Evolutionary conservation across 257 asterid species (phyloP).

Genomic region (Linderniella brevidens): DNA sequence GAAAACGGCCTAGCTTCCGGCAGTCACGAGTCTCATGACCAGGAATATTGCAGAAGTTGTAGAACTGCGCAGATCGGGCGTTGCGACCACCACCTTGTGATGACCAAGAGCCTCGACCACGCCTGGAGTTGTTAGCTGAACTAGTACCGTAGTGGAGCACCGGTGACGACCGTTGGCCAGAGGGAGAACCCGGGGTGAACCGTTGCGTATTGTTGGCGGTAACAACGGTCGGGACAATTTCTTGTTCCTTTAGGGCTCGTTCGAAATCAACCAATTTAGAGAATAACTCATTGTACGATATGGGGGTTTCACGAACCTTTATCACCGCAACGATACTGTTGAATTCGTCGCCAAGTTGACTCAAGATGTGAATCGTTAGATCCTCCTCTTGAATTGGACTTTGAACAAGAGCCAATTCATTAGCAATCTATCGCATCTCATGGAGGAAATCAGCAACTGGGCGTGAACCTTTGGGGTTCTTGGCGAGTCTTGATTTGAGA

Average conservation of each 20-base stretch:
- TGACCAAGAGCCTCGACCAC: too few species aligned
- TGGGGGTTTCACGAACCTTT: neutral
- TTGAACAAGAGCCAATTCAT: neutral
- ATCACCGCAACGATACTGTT: neutral
- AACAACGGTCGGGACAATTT: neutral
- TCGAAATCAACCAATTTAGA: neutral
- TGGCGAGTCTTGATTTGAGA: neutral
- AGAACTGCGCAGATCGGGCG: neutral
- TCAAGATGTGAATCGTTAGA: neutral
- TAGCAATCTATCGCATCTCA: neutral
- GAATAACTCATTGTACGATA: neutral
- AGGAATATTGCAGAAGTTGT: neutral
- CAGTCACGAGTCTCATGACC: neutral
- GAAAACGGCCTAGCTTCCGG: neutral
- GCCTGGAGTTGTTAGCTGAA: too few species aligned
- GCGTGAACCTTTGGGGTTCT: neutral
- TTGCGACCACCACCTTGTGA: neutral
- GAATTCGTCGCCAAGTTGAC: neutral
- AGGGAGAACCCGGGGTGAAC: neutral
- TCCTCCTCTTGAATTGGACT: constrained; percentile 1
- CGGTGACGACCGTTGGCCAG: neutral
- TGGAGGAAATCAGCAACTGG: neutral
- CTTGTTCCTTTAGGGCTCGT: neutral
- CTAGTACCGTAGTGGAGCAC: neutral
- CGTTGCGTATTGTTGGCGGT: neutral